phyloP scores from a whole-genome alignment of 495 filamentous ascomycete genomes.

The Penicillium nucicola region DNA sequence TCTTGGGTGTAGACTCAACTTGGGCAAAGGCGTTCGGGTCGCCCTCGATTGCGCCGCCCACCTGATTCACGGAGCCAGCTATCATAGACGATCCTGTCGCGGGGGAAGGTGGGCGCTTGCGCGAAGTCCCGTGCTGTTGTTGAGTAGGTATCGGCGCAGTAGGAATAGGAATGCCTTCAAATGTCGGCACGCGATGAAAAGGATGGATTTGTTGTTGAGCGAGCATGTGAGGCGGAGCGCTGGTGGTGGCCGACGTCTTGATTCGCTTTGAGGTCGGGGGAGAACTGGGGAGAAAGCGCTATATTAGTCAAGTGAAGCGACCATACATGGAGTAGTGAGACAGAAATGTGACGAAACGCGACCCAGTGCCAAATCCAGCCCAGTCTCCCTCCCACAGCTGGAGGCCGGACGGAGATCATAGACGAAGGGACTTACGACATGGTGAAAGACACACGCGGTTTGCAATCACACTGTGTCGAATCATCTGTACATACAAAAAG shows the following conservation, averaged over 20 bases:
- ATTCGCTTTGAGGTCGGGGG: constrained; percentile 44
- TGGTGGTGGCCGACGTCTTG: constrained; percentile 39
- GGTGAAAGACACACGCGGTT: constrained; percentile 35
- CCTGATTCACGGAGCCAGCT: constrained; percentile 23
- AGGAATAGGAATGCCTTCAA: constrained; percentile 42
- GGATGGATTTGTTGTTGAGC: constrained; percentile 44
- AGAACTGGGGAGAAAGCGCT: constrained; percentile 23
- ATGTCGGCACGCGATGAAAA: constrained; percentile 36
- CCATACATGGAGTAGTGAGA: not conserved
- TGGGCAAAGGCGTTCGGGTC: constrained; percentile 30
- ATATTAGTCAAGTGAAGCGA: constrained; percentile 2
- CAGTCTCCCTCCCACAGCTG: constrained; percentile 24
- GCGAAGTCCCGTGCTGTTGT: constrained; percentile 27
- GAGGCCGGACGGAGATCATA: constrained; percentile 27
- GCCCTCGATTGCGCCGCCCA: constrained; percentile 27
- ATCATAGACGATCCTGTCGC: constrained; percentile 34
- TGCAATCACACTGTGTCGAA: constrained; percentile 38
- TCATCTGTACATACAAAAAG: constrained; percentile 45
- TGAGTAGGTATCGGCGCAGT: constrained; percentile 32
- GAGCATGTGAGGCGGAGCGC: constrained; percentile 38
- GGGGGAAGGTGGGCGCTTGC: constrained; percentile 47
- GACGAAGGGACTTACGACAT: constrained; percentile 52
- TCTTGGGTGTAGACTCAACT: constrained; percentile 59
- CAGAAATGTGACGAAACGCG: constrained; percentile 9
- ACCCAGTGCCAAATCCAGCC: constrained; percentile 11